Base-by-base conservation (phyloP, 192 early-diverging fungal genomes). In the Coemansia sp. region DNA sequence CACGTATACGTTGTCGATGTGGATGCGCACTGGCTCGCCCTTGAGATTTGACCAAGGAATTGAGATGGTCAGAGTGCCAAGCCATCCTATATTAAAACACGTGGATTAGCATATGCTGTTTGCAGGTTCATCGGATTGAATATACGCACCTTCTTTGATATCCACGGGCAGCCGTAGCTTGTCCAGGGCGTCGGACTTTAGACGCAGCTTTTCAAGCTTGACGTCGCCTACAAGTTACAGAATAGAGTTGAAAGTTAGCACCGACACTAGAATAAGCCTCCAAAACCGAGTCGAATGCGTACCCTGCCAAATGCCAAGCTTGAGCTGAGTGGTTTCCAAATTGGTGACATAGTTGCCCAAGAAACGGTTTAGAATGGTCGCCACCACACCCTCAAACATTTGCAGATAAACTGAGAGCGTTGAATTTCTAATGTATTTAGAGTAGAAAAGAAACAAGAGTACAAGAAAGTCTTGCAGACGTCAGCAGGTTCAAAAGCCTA, bases 41-140 rank as follows among this genome's bases (percentile, higher is more conserved):
- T 94, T 97, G 57, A 99, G 81, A 77, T 99, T 96, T 3, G 86
- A 89, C 97, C 97, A 99, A 7, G 97, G 96, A 56, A 99, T 97
- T n/a, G 84, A 90, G 5, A 98, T 78, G 0, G 89, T 94, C 22
- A 98, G 87, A 57, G 93, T 89, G 21, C 97, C 97, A 17, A 99
- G 86, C 71, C 92, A 94, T 14, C 94, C 94, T 91, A 72, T 11
- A 40, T 34, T 34, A 34, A 34, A 34, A 9, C 31, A 34, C 31
- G 31, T 34, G 8, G 31, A 34, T 34, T 34, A 59, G 10, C 3
- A 52, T 37, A 55, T 21, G 40, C 22, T 53, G 42, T 46, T 14
- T 46, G 10, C 14, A n/a, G 14, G 42, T 10, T 12, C 5, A 17
- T n/a, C 20, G 46, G 40, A 11, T 9, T 12, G 42, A 5, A 20